phyloP scores from a whole-genome alignment of 305 asterid species.

The Andrographis paniculata region DNA sequence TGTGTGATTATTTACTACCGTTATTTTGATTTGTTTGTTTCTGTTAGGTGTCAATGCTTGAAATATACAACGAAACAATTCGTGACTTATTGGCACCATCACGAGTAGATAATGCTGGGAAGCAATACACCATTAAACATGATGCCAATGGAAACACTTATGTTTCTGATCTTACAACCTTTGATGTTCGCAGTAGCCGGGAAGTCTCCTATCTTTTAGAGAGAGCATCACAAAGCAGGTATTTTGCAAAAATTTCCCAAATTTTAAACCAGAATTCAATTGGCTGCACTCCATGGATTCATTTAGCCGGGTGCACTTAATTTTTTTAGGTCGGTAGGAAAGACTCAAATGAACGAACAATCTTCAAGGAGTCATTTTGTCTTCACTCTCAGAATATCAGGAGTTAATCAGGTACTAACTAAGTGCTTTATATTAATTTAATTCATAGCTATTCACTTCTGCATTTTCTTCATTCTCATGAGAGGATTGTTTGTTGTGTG shows the following conservation, averaged over 20 bases:
- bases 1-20: slow-evolving; percentile 14
- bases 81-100: slow-evolving; percentile 70
- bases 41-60: slow-evolving; percentile 97
- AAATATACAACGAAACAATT: slow-evolving; percentile 89
- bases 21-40: slow-evolving; percentile 1
- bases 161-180: slow-evolving; percentile 69
- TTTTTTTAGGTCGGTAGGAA: slow-evolving; percentile 72
- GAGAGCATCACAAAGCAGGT: slow-evolving; percentile 97
- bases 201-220: slow-evolving; percentile 87
- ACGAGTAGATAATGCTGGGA: slow-evolving; percentile 49
- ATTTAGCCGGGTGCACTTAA: background rate
- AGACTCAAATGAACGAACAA: slow-evolving; percentile 91
- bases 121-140: slow-evolving; percentile 83
- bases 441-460: background rate
- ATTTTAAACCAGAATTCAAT: background rate
- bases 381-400: slow-evolving; percentile 71
- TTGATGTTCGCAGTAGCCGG: slow-evolving; percentile 73
- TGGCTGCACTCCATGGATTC: background rate
- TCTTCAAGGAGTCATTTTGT: slow-evolving; percentile 96
- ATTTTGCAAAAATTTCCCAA: background rate
- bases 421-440: background rate
- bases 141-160: slow-evolving; percentile 77
- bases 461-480: background rate
- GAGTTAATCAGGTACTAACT: slow-evolving; percentile 70
- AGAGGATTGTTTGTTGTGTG: slow-evolving; percentile 12